phyloP scores from a whole-genome alignment of 495 filamentous ascomycete genomes.

The Acidomyces sp. region DNA sequence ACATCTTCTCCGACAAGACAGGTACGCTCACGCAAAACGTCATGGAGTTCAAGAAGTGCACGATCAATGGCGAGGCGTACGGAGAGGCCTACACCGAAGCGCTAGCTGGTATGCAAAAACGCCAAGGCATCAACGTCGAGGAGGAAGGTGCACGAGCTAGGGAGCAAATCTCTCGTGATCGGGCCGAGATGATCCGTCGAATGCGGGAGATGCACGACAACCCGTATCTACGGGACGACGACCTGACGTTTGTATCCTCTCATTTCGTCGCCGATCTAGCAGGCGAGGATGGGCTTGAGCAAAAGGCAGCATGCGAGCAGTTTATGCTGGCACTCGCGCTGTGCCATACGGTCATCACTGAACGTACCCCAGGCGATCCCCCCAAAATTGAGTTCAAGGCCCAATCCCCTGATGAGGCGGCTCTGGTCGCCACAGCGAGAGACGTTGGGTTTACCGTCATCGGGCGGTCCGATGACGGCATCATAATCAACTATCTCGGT shows the following conservation, averaged over 20 bases:
- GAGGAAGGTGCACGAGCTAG: constrained; percentile 58
- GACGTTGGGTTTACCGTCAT: constrained; percentile 96
- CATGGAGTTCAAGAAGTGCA: constrained; percentile 99
- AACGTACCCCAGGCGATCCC: constrained; percentile 73
- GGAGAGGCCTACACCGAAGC: constrained; percentile 97
- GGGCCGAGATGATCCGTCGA: constrained; percentile 52
- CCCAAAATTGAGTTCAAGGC: constrained; percentile 91
- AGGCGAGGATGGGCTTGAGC: constrained; percentile 63
- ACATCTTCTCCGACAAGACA: constrained; percentile 99
- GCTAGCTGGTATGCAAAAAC: constrained; percentile 84
- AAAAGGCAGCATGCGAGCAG: constrained; percentile 61
- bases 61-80: constrained; percentile 85
- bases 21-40: constrained; percentile 97
- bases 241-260: constrained; percentile 83
- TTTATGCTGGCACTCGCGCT: constrained; percentile 95
- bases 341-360: constrained; percentile 92
- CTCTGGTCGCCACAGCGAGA: constrained; percentile 75
- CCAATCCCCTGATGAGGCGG: constrained; percentile 94
- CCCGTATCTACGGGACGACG: constrained; percentile 79
- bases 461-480: constrained; percentile 66
- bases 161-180: constrained; percentile 68
- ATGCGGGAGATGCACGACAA: constrained; percentile 73
- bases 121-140: constrained; percentile 75
- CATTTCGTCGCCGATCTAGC: constrained; percentile 71
- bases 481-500: constrained; percentile 77